These are phyloP conservation scores for Thielaviopsis ethacetica DNA, from an alignment of 2,329 filamentous ascomycete genomes.

Conservation along the genomic window DNA sequence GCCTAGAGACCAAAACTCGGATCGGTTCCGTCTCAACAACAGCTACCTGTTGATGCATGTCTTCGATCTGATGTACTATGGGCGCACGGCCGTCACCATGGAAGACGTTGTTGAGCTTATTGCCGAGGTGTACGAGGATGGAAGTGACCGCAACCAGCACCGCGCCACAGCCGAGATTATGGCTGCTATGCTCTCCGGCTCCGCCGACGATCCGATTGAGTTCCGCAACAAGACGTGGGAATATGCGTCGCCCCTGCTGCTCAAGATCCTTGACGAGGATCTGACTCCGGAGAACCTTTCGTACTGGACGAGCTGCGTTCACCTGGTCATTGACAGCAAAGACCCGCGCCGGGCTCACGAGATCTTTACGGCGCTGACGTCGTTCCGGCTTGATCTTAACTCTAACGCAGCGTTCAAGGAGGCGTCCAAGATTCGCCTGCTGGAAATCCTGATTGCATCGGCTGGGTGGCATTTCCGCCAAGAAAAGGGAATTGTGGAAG, in stretches of 20 bases:
- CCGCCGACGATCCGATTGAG: conserved; percentile 59
- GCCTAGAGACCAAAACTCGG: conserved; percentile 62
- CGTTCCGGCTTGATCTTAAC: conserved; percentile 80
- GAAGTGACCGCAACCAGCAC: conserved; percentile 94
- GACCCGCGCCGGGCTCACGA: conserved; percentile 81
- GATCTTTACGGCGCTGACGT: conserved; percentile 63
- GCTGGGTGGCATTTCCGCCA: conserved; percentile 92
- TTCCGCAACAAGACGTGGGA: conserved; percentile 67
- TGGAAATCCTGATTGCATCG: conserved; percentile 77
- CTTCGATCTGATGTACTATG: conserved; percentile 78
- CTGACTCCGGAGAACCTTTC: conserved; percentile 84
- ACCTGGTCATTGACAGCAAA: conserved; percentile 73
- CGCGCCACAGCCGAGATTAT: conserved; percentile 89
- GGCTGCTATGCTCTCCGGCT: conserved; percentile 66
- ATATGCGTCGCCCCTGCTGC: conserved; percentile 77
- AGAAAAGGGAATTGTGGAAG: conserved; percentile 70
- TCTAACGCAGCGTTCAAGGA: conserved; percentile 98
- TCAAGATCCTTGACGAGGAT: conserved; percentile 75
- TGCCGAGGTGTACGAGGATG: conserved; percentile 67
- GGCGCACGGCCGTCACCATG: conserved; percentile 59
- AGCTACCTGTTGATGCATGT: conserved; percentile 76
- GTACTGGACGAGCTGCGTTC: conserved; percentile 91
- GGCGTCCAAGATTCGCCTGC: conserved; percentile 81
- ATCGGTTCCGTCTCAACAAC: conserved; percentile 80
- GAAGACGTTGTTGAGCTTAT: conserved; percentile 77